A percentile compares a stretch with the other conserved stretches of the same genome.
phyloP scores from a whole-genome alignment of 805 yeast genomes.

The Candida ortonii region DNA sequence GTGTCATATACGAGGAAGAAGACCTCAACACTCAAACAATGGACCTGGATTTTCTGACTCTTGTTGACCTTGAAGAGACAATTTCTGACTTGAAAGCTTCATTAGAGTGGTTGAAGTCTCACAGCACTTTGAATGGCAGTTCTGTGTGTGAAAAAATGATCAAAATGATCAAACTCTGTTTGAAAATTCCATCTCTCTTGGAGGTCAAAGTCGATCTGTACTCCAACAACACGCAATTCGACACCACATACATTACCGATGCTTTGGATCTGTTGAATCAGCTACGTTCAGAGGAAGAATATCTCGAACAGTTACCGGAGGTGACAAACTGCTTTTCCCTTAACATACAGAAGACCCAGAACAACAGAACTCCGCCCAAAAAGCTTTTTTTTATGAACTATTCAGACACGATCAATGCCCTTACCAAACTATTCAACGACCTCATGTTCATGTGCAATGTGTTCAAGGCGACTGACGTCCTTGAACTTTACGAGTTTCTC shows the following conservation, averaged over 20 bases:
- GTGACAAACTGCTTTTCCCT: constrained; percentile 42
- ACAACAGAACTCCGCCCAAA: constrained; percentile 48
- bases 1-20: constrained; percentile 72
- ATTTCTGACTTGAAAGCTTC: constrained; percentile 32
- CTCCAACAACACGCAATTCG: constrained; percentile 1
- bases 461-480: constrained; percentile 26
- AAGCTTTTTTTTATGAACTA: constrained; percentile 29
- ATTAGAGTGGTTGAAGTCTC: constrained; percentile 31
- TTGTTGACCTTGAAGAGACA: constrained; percentile 18
- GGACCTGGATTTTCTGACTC: constrained; percentile 44
- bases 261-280: constrained; percentile 7
- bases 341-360: constrained; percentile 46
- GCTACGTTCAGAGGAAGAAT: constrained; percentile 10
- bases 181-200: constrained; percentile 11
- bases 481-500: constrained; percentile 28
- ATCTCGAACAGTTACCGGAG: constrained; percentile 22
- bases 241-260: constrained; percentile 7
- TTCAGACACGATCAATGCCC: constrained; percentile 15
- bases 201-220: constrained; percentile 11
- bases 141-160: constrained; percentile 20
- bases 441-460: constrained; percentile 35
- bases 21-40: constrained; percentile 65
- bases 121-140: constrained; percentile 13
- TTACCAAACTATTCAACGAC: constrained; percentile 36
- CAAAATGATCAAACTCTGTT: constrained; percentile 4